Evolutionary conservation across 495 filamentous ascomycete genomes (phyloP).

Genomic region (Penicillium steckii): DNA sequence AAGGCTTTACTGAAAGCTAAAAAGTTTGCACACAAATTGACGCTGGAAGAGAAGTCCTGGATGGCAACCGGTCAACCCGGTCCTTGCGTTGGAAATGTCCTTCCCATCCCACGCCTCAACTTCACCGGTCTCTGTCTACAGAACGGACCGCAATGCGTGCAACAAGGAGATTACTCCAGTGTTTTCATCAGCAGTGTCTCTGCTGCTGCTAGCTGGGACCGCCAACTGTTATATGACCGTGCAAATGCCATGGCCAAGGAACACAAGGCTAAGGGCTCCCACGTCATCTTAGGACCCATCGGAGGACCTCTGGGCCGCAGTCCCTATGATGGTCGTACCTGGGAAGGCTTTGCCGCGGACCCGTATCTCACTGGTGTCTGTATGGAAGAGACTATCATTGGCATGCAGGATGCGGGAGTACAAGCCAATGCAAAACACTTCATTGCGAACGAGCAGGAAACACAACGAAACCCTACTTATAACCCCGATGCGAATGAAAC

Average conservation of each 20-base stretch:
- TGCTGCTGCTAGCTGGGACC: conserved; percentile 68
- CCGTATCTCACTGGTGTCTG: conserved; percentile 59
- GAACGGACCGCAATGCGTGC: conserved; percentile 53
- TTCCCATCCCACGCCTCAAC: conserved; percentile 44
- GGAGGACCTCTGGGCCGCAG: conserved; percentile 53
- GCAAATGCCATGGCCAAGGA: conserved; percentile 63
- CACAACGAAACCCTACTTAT: conserved; percentile 25
- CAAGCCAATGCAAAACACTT: conserved; percentile 62
- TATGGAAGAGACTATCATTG: conserved; percentile 53
- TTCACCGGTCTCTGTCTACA: conserved; percentile 54
- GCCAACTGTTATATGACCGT: conserved; percentile 59
- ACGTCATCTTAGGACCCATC: conserved; percentile 52
- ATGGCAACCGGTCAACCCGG: conserved; percentile 72
- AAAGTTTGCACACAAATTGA: conserved; percentile 69
- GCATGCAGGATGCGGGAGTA: conserved; percentile 56
- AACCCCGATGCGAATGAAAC: conserved; percentile 61
- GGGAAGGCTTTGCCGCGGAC: conserved; percentile 73
- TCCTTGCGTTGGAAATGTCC: conserved; percentile 75
- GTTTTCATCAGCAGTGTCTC: conserved; percentile 57
- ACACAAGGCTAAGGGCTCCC: conserved; percentile 52
- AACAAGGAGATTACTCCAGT: conserved; percentile 47
- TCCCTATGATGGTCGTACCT: conserved; percentile 55
- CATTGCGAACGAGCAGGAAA: conserved; percentile 59
- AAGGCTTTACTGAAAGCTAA: conserved; percentile 67
- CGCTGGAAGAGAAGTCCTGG: conserved; percentile 78